These are phyloP conservation scores for Helicostylum pulchrum DNA, from an alignment of 192 early-diverging fungal genomes.

Conservation along the genomic window DNA sequence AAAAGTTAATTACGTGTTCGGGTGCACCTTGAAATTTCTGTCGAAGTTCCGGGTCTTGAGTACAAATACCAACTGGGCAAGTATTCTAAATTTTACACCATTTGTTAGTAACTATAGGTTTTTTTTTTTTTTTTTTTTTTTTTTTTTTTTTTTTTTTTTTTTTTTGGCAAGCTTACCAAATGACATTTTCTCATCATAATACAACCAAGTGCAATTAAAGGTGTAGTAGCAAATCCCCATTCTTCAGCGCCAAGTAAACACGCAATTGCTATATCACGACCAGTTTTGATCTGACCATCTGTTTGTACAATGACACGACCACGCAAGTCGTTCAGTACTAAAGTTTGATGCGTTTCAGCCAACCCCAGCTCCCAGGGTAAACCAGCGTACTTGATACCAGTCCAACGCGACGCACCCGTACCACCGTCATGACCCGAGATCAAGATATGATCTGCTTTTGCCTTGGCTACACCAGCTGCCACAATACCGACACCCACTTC, in stretches of 20 bases:
- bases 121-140: conserved; percentile 2
- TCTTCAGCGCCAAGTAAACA: conserved; percentile 98
- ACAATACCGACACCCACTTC: conserved; percentile 98
- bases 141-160: too few species aligned
- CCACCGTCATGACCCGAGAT: conserved; percentile 97
- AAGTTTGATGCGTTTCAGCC: conserved; percentile 98
- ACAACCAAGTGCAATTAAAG: conserved; percentile 96
- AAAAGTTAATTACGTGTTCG: conserved; percentile 99
- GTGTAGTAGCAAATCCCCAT: conserved; percentile 98
- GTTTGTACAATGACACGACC: conserved; percentile 96
- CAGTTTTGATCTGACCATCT: conserved; percentile 98
- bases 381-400: conserved; percentile 98
- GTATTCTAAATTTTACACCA: conserved; percentile 85
- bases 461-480: conserved; percentile 96
- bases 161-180: too few species aligned
- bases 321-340: conserved; percentile 95
- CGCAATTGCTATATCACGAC: conserved; percentile 94
- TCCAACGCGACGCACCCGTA: conserved; percentile 95
- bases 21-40: conserved; percentile 92
- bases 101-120: conserved; percentile 7
- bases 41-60: conserved; percentile 91
- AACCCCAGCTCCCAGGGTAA: conserved; percentile 98
- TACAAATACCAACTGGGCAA: conserved; percentile 96
- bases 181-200: conserved; percentile 85
- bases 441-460: conserved; percentile 94